phyloP scores from a whole-genome alignment of 2,329 filamentous ascomycete species.

The Ascochyta lentis region DNA sequence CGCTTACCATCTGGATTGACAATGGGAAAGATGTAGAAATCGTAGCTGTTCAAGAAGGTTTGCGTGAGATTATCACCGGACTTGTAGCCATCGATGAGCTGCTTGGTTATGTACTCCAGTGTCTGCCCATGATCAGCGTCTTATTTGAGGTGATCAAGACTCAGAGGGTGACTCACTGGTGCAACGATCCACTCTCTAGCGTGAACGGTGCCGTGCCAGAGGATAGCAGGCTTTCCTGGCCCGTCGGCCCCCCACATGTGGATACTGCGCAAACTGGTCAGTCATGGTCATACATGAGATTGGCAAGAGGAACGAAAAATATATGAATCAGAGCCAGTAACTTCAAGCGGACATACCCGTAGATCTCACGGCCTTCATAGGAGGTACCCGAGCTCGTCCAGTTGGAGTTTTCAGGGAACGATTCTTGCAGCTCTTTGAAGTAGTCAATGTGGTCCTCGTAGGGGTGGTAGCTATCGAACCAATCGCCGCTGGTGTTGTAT shows the following conservation, averaged over 20 bases:
- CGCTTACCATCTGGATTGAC: constrained; percentile 41
- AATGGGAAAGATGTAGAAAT: constrained; percentile 44
- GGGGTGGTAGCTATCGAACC: constrained; percentile 44
- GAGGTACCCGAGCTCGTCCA: constrained; percentile 40
- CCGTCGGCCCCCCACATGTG: constrained; percentile 43
- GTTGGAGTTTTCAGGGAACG: constrained; percentile 37
- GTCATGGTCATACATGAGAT: background rate
- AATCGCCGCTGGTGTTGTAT: constrained; percentile 25
- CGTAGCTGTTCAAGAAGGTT: constrained; percentile 36
- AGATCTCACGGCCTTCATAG: constrained; percentile 40
- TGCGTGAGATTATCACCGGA: constrained; percentile 41
- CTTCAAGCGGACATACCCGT: constrained; percentile 15
- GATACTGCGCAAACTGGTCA: constrained; percentile 15
- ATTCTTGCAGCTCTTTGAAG: constrained; percentile 33
- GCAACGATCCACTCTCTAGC: constrained; percentile 44
- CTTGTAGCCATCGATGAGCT: constrained; percentile 38
- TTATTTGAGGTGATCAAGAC: background rate
- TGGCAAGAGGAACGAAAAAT: background rate
- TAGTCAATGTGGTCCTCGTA: constrained; percentile 39
- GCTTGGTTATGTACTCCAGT: constrained; percentile 38
- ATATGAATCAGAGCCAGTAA: background rate
- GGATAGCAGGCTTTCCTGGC: constrained; percentile 31
- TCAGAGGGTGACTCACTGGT: constrained; percentile 48
- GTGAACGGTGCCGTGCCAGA: constrained; percentile 43
- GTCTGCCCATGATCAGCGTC: constrained; percentile 4